phyloP scores from a whole-genome alignment of 2,329 filamentous ascomycete genomes.

The Apiospora saccharicola region DNA sequence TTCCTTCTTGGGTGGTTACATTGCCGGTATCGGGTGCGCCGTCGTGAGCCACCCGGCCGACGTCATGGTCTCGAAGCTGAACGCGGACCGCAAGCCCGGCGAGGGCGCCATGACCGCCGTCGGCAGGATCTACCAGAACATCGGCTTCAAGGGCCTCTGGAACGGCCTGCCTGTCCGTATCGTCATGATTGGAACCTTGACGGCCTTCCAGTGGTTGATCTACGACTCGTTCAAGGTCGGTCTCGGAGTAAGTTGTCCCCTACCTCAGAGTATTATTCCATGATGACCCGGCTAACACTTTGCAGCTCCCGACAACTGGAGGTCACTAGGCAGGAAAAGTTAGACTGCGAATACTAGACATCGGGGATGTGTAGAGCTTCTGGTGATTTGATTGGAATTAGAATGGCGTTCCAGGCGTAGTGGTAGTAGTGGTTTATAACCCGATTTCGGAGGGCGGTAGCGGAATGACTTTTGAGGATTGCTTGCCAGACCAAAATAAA shows the following conservation, averaged over 20 bases:
- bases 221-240: constrained; percentile 55
- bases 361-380: background rate
- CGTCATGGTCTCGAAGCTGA: constrained; percentile 91
- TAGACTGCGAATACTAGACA: constrained; percentile 4
- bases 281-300: background rate
- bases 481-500: background rate
- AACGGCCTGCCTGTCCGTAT: constrained; percentile 83
- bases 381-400: background rate
- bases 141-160: constrained; percentile 86
- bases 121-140: constrained; percentile 80
- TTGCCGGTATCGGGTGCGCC: constrained; percentile 85
- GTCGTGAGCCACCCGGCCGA: constrained; percentile 79
- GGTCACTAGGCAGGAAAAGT: constrained; percentile 25
- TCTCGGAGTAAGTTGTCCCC: constrained; percentile 22
- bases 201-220: constrained; percentile 89
- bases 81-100: constrained; percentile 74
- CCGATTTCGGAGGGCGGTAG: background rate
- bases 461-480: background rate
- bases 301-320: constrained; percentile 29
- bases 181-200: constrained; percentile 83
- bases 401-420: background rate
- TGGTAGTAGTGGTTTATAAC: background rate
- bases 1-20: constrained; percentile 78
- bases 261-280: background rate
- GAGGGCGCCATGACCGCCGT: constrained; percentile 77